Evolutionary conservation across 306 rosid genomes (phyloP), one percentile per base, ranked within the genome.

Genomic region (Lathyrus oleraceus): DNA sequence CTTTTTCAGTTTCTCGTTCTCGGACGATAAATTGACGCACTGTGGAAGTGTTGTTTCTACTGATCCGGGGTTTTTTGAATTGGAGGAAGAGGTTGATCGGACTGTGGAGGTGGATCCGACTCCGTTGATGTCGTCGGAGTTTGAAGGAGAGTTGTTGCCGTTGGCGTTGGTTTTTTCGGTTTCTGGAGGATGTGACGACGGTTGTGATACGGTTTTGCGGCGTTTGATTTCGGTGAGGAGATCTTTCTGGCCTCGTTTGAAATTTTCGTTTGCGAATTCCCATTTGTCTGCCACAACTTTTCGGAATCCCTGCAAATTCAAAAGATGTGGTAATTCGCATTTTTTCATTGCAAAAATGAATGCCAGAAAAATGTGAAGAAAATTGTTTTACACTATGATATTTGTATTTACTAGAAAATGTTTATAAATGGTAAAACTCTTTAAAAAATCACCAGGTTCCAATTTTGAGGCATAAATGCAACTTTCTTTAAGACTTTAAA

Each of bases 221-320:
- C 99, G 99, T 1, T 89, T 91, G 43, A 95, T 89, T 16, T 73
- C 73, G 1, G 80, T 4, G 70, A 95, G 92, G 5, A 91, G 92
- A 44, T 87, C 86, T 52, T 79, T 86, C 27, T 87, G 74, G 1
- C 86, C 95, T 48, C 85, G 88, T 40, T 71, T 86, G 87, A 95
- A 95, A 48, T 95, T 25, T 27, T 95, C 95, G 80, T 89, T 95
- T 3, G 96, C 89, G 69, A 95, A 95, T 73, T 95, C 99, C 99
- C 99, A 95, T 80, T 91, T 89, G 81, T 95, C 99, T 14, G 92
- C 92, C 10, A 85, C 99, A 0, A 76, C 89, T 76, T 95, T 95
- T 14, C 95, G 78, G 38, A 95, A 95, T 3, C 97, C 97, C 97
- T 94, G 71, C 3, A 67, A 27, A 42, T 2, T 47, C 59, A 8